These are phyloP conservation scores for Aspergillus sergii DNA, from an alignment of 2,329 filamentous ascomycete genomes.

Conservation along the genomic window DNA sequence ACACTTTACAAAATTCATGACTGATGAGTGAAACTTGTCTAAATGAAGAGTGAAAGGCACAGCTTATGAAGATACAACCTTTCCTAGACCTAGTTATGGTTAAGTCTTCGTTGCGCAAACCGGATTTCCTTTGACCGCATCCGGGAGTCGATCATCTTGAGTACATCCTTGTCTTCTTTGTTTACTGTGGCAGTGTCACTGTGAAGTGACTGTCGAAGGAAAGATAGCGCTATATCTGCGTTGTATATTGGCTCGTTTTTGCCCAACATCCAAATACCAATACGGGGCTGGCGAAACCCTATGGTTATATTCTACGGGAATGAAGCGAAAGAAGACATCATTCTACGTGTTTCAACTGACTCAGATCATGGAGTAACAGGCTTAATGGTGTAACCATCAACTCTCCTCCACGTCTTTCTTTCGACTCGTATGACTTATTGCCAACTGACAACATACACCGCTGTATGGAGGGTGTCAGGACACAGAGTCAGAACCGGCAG, in stretches of 20 bases:
- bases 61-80: background rate
- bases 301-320: background rate
- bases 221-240: background rate
- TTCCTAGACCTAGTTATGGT: slow-evolving; percentile 9
- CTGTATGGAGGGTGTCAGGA: background rate
- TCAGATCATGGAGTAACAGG: background rate
- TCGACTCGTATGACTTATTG: background rate
- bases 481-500: background rate
- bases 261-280: background rate
- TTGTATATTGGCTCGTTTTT: background rate
- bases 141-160: slow-evolving; percentile 14
- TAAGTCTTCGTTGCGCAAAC: slow-evolving; percentile 14
- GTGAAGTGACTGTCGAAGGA: background rate
- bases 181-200: background rate
- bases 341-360: background rate
- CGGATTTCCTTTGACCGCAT: slow-evolving; percentile 23
- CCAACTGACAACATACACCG: background rate
- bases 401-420: background rate
- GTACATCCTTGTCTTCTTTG: background rate
- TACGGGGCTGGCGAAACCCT: background rate
- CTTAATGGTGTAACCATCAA: background rate
- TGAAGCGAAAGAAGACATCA: background rate
- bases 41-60: background rate
- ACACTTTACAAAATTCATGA: background rate
- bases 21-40: background rate